Base-by-base conservation (phyloP, 2,329 filamentous ascomycete species). In the Didymella arachidicola region DNA sequence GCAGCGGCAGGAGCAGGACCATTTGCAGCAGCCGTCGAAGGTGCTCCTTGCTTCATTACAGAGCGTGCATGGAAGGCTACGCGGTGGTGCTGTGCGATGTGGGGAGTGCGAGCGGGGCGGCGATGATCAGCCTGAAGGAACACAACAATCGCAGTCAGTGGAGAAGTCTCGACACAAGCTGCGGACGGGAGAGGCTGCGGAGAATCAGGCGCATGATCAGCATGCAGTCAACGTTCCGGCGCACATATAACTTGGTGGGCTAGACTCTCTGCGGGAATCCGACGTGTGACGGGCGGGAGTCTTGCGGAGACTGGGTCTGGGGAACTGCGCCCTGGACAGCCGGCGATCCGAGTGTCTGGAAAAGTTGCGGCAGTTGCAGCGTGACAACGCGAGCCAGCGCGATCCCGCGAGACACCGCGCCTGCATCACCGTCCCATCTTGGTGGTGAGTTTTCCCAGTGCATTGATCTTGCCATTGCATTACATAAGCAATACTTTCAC, bases 21-120 rank as follows among this genome's bases (percentile, higher is more conserved):
- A 48, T 48, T n/a, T 38, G 55, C 43, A 58, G 72, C 68, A 59
- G 71, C 65, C 47, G 71, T 61, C 48, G 71, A 57, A 43, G 68
- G 56, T 25, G 70, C 66, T 53, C 58, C 66, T 68, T 65, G 67
- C 74, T 74, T 72, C 74, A 77, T 77, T 64, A 72, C 74, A 65
- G 57, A 54, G 53, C 50, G 57, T 46, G 57, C 57, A 59, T 59
- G 14, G 46, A 54, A 53, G 56, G 56, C 45, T 45, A 25, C 38
- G 27, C 25, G 25, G 55, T 25, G 49, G 61, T 47, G 64, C 53
- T 61, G 60, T 51, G 45, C 38, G 56, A 57, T 55, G 59, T 38
- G 47, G 54, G 55, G 36, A 38, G 47, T 16, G 42, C 44, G 48
- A 44, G 67, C 60, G 63, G 64, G 64, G 64, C 53, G 57, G 34